phyloP scores from a whole-genome alignment of 331 rosid species.

The Quercus lobata region DNA sequence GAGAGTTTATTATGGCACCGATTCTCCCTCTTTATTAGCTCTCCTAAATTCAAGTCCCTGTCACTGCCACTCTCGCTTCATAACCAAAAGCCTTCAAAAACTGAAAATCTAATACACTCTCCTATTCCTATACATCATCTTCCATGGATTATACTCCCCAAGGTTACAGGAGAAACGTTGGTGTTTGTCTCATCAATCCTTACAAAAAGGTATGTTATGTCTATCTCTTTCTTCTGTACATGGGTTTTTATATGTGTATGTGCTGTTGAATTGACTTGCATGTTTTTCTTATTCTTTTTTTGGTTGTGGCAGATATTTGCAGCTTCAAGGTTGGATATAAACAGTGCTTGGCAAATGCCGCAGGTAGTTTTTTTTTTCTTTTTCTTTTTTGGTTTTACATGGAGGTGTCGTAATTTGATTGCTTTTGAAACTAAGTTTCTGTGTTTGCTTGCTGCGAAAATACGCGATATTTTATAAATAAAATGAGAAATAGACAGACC shows the following conservation, averaged over 20 bases:
- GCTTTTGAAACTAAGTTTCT: neutral
- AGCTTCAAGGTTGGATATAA: slow-evolving; percentile 80
- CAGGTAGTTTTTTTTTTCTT: slow-evolving; percentile 39
- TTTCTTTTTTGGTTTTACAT: neutral
- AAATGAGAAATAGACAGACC: neutral
- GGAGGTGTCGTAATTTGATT: neutral
- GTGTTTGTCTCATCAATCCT: slow-evolving; percentile 66
- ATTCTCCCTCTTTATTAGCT: too few species aligned
- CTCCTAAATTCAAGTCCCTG: neutral
- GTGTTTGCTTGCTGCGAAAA: neutral
- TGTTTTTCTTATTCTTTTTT: neutral
- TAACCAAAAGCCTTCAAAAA: too few species aligned
- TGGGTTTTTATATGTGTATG: neutral
- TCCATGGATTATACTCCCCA: slow-evolving; percentile 82
- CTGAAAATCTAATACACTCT: too few species aligned
- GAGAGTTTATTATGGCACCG: too few species aligned
- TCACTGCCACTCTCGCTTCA: slow-evolving; percentile 3
- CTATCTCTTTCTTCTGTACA: neutral
- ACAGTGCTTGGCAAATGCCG: slow-evolving; percentile 91
- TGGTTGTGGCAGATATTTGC: slow-evolving; percentile 49
- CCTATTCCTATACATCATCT: neutral
- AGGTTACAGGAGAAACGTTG: slow-evolving; percentile 82
- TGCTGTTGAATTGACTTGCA: neutral
- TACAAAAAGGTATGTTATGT: slow-evolving; percentile 47
- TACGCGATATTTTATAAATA: neutral